phyloP scores from a whole-genome alignment of 495 filamentous ascomycete genomes.

The Aspergillus cavernicola region DNA sequence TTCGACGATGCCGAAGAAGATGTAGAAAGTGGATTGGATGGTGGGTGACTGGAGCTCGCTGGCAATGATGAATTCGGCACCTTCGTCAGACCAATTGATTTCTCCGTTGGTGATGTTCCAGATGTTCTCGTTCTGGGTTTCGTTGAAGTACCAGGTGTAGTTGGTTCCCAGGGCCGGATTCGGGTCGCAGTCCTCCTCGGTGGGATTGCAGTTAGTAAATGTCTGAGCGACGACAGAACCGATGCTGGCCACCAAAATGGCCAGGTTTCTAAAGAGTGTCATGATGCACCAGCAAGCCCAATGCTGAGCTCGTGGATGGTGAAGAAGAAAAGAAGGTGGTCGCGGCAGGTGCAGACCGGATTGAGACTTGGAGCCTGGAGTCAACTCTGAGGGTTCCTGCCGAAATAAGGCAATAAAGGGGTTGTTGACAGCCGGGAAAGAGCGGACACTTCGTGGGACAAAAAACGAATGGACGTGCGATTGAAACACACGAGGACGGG shows the following conservation, averaged over 20 bases:
- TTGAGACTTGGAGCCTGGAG: background rate
- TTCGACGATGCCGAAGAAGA: constrained; percentile 79
- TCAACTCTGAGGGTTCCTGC: background rate
- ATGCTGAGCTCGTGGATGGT: background rate
- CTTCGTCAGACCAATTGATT: constrained; percentile 51
- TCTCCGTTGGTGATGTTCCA: constrained; percentile 64
- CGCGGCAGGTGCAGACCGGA: constrained; percentile 5
- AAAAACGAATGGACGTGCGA: constrained; percentile 38
- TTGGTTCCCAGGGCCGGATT: constrained; percentile 65
- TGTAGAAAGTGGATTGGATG: constrained; percentile 70
- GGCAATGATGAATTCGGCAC: constrained; percentile 67
- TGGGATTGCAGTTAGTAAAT: constrained; percentile 63
- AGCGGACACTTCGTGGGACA: constrained; percentile 9
- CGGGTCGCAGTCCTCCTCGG: constrained; percentile 59
- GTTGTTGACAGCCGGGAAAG: constrained; percentile 13
- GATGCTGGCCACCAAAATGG: constrained; percentile 26
- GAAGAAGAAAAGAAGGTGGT: constrained; percentile 1
- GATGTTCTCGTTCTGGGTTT: constrained; percentile 43
- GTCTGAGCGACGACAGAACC: constrained; percentile 34
- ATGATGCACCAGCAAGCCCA: constrained; percentile 17
- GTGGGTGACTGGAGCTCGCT: constrained; percentile 67
- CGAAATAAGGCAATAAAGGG: constrained; percentile 16
- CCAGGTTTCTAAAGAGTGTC: constrained; percentile 24
- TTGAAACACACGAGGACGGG: constrained; percentile 25
- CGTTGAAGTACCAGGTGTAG: constrained; percentile 60